Percentiles rank a stretch among this genome's conserved stretches.
Evolutionary conservation across 2,329 filamentous ascomycete species (phyloP).

Genomic region (Tolypocladium capitatum): DNA sequence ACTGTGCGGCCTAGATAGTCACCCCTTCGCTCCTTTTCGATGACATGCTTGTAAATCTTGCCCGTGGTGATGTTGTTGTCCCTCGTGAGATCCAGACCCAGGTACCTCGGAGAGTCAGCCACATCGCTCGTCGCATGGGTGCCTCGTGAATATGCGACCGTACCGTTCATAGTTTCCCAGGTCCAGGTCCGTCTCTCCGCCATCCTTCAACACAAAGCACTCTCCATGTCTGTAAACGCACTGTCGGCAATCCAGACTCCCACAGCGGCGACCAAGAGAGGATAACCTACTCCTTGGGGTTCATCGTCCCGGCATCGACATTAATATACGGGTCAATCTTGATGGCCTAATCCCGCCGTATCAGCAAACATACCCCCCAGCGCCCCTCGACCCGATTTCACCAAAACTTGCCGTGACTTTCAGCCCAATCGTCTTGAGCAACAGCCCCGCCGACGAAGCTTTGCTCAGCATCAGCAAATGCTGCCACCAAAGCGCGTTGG

Average conservation of each 20-base stretch:
- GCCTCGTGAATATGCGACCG: not conserved
- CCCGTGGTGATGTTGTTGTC: slow-evolving; percentile 97
- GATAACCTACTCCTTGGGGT: slow-evolving; percentile 19
- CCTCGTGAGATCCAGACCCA: slow-evolving; percentile 65
- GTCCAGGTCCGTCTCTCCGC: slow-evolving; percentile 46
- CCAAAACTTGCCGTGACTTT: slow-evolving; percentile 8
- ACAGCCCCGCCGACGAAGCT: slow-evolving; percentile 58
- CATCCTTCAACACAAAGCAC: slow-evolving; percentile 76
- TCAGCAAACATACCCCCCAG: not conserved
- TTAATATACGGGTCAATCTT: slow-evolving; percentile 37
- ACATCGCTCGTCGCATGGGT: not conserved
- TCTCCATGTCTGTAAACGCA: slow-evolving; percentile 58
- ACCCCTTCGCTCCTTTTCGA: slow-evolving; percentile 51
- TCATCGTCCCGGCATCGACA: slow-evolving; percentile 18
- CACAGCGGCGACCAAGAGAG: not conserved
- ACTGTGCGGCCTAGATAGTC: slow-evolving; percentile 84
- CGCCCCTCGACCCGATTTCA: not conserved
- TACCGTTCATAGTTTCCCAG: slow-evolving; percentile 43
- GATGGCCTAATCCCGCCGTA: slow-evolving; percentile 2
- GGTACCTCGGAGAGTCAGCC: slow-evolving; percentile 34
- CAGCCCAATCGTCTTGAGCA: slow-evolving; percentile 15
- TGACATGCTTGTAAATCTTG: slow-evolving; percentile 86
- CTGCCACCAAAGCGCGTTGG: not conserved
- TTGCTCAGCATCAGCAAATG: not conserved
- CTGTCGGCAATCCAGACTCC: slow-evolving; percentile 2